These are phyloP conservation scores for Cutaneotrichosporon spelunceum DNA, from an alignment of 1,284 basidiomycete genomes.

Conservation along the genomic window DNA sequence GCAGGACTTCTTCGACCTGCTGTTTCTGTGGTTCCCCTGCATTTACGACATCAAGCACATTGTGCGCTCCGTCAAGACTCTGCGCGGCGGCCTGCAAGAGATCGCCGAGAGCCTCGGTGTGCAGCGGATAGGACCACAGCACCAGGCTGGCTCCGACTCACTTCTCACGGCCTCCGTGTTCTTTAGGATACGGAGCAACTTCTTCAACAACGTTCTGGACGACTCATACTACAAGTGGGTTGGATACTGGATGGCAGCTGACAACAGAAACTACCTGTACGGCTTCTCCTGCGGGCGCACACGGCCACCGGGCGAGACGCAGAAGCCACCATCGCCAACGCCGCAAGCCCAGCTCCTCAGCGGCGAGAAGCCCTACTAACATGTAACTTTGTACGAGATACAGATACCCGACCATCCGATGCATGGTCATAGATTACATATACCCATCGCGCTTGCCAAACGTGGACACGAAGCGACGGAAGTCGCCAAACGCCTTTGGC, in stretches of 20 bases:
- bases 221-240: slow-evolving; percentile 57
- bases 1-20: slow-evolving; percentile 82
- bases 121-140: slow-evolving; percentile 82
- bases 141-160: slow-evolving; percentile 94
- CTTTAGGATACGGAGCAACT: slow-evolving; percentile 90
- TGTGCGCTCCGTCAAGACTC: slow-evolving; percentile 79
- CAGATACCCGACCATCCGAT: slow-evolving; percentile 2
- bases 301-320: slow-evolving; percentile 19
- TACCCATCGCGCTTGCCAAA: slow-evolving; percentile 59
- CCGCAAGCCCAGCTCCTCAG: slow-evolving; percentile 24
- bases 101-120: slow-evolving; percentile 88
- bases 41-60: slow-evolving; percentile 98
- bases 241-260: neutral
- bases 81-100: slow-evolving; percentile 93
- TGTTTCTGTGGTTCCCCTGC: slow-evolving; percentile 91
- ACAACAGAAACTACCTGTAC: slow-evolving; percentile 47
- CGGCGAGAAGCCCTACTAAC: slow-evolving; percentile 24
- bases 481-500: slow-evolving; percentile 77
- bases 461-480: slow-evolving; percentile 70
- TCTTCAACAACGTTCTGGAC: slow-evolving; percentile 83
- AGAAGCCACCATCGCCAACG: slow-evolving; percentile 26
- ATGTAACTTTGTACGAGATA: slow-evolving; percentile 7
- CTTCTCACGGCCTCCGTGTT: slow-evolving; percentile 89
- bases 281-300: slow-evolving; percentile 37
- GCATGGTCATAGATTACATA: slow-evolving; percentile 9